Percentiles rank a stretch among this genome's conserved stretches.
Evolutionary conservation across 2,329 filamentous ascomycete genomes (phyloP).

Genomic region (Helotiales sp.): DNA sequence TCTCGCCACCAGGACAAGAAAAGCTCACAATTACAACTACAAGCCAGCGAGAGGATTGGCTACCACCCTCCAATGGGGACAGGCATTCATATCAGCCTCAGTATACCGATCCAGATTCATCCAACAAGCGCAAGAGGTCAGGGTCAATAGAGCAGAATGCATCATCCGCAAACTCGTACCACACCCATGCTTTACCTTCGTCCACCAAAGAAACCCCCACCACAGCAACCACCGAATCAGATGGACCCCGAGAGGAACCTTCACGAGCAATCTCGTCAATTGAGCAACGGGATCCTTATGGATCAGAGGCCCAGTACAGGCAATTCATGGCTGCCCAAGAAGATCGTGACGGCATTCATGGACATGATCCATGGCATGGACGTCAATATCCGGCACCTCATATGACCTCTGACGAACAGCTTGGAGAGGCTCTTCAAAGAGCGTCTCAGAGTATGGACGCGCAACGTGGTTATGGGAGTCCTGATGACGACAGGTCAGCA

Average conservation of each 20-base stretch:
- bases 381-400: constrained; percentile 44
- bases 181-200: constrained; percentile 36
- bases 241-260: constrained; percentile 45
- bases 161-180: constrained; percentile 37
- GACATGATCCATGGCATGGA: constrained; percentile 29
- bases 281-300: constrained; percentile 35
- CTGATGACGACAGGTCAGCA: constrained; percentile 38
- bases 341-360: constrained; percentile 23
- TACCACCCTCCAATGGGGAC: constrained; percentile 27
- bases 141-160: constrained; percentile 52
- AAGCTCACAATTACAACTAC: constrained; percentile 35
- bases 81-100: constrained; percentile 25
- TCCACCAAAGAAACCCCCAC: constrained; percentile 36
- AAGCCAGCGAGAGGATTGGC: constrained; percentile 34
- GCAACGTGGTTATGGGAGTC: constrained; percentile 38
- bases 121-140: constrained; percentile 71
- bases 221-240: constrained; percentile 35
- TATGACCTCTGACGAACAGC: constrained; percentile 47
- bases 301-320: constrained; percentile 27
- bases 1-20: constrained; percentile 35
- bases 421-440: constrained; percentile 52
- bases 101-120: constrained; percentile 38
- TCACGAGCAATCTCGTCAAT: constrained; percentile 45
- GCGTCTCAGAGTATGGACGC: constrained; percentile 43
- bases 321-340: constrained; percentile 25